Evolutionary conservation across 2,329 filamentous ascomycete species (phyloP).

Genomic region (Colletotrichum eremochloae): DNA sequence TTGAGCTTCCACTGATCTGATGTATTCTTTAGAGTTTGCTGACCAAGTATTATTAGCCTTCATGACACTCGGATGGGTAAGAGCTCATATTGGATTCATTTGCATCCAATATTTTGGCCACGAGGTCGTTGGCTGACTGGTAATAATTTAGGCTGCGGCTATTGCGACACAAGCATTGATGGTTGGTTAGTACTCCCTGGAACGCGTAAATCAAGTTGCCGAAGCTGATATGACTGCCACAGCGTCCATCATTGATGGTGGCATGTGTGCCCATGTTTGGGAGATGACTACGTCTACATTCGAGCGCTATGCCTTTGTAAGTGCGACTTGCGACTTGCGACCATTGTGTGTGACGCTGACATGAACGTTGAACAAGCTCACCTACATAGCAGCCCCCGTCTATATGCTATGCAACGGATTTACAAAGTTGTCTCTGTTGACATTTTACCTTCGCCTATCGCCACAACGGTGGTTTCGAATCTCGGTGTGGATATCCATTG

Average conservation of each 20-base stretch:
- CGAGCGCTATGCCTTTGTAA: conserved; percentile 37
- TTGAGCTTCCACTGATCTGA: too few species aligned
- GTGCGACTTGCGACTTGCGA: not conserved
- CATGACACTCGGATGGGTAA: conserved; percentile 43
- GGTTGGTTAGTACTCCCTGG: conserved; percentile 1
- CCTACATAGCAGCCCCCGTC: conserved; percentile 47
- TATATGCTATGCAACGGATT: conserved; percentile 53
- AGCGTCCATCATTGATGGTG: conserved; percentile 18
- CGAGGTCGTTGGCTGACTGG: not conserved
- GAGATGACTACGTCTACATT: conserved; percentile 40
- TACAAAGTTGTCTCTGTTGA: conserved; percentile 55
- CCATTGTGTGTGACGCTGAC: not conserved
- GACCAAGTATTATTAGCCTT: conserved; percentile 18
- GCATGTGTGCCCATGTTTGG: conserved; percentile 43
- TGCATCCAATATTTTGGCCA: not conserved
- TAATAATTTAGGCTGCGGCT: conserved; percentile 17
- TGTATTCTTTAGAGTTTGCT: not conserved
- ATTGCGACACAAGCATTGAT: conserved; percentile 31
- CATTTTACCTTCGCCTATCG: conserved; percentile 55
- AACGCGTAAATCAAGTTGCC: not conserved
- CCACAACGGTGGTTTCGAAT: conserved; percentile 52
- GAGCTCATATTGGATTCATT: conserved; percentile 4
- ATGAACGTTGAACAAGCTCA: conserved; percentile 8
- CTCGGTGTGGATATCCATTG: conserved; percentile 48
- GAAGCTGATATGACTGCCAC: not conserved